Base-by-base conservation (phyloP, 2,329 filamentous ascomycete species). In the Trichoderma koningiopsis region DNA sequence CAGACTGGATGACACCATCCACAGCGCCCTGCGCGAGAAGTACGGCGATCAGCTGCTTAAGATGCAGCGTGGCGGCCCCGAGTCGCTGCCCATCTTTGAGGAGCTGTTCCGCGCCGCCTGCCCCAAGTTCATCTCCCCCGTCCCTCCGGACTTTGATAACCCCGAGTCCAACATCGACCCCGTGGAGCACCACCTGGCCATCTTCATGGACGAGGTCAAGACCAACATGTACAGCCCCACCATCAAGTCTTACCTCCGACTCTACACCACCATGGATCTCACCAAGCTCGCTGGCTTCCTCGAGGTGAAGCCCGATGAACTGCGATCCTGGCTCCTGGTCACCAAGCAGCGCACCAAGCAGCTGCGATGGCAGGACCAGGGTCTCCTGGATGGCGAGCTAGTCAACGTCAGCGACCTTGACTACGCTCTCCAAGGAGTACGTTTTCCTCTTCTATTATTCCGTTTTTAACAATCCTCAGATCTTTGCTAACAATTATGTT, bases 171-270 rank as follows among this genome's bases (percentile, higher is more conserved):
- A 99, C 86, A 87, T 98, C 76, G 96, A 99, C 84, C 96, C 96
- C 55, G 89, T 97, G 74, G 95, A 99, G 85, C 96, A 99, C 86
- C 95, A 99, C 83, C 89, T 97, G 73, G 87, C 92, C 77, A 92
- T 99, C 83, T 99, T 99, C 87, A 98, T 99, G 95, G 94, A 97
- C 76, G 96, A 99, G 86, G 95, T 99, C 82, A 97, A 97, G 89
- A 97, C 93, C 83, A 98, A 97, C 83, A 96, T 99, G 89, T 97
- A 90, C 90, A 95, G 93, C 81, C 96, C 96, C 56, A 97, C 94
- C 57, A 92, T 99, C 81, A 97, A 97, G 87, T 97, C 94, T 72
- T 99, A 99, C 86, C 89, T 99, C 75, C 96, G 97, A 80, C 91
- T 99, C 68, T 99, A 99, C 89, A 98, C 96, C 57, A 99, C 96